phyloP scores from a whole-genome alignment of 306 rosid species.

The Quercus parvula region DNA sequence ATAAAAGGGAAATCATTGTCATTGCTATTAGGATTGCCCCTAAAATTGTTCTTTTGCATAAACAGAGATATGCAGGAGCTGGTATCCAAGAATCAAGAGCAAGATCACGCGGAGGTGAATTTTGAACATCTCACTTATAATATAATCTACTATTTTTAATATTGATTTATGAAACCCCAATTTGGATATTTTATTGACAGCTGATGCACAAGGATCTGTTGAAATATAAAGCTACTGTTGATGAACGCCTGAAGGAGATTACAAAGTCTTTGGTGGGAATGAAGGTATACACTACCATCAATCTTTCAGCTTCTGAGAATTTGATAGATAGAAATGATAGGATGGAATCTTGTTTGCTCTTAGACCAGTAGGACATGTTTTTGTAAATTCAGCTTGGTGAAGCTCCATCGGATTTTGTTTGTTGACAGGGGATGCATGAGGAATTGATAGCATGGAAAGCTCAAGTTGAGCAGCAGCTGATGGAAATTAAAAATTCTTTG shows the following conservation, averaged over 20 bases:
- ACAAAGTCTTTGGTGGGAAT: conserved; percentile 58
- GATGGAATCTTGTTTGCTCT: not conserved
- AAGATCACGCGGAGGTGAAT: conserved; percentile 48
- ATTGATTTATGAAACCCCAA: conserved; percentile 13
- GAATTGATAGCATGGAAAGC: conserved; percentile 66
- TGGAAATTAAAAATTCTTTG: conserved; percentile 49
- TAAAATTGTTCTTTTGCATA: conserved; percentile 31
- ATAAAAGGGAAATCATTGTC: not conserved
- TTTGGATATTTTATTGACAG: conserved; percentile 31
- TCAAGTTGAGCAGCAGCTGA: conserved; percentile 59
- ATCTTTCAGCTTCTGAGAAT: conserved; percentile 7
- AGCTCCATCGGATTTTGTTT: not conserved
- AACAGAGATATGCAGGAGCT: conserved; percentile 73
- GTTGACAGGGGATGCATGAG: conserved; percentile 55
- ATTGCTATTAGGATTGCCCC: conserved; percentile 7
- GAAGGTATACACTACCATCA: conserved; percentile 49
- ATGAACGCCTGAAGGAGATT: conserved; percentile 49
- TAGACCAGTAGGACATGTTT: not conserved
- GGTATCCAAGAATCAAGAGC: conserved; percentile 40
- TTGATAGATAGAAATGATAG: conserved; percentile 1
- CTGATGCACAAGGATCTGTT: conserved; percentile 50
- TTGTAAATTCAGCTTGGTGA: not conserved
- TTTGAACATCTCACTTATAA: conserved; percentile 18
- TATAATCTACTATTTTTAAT: conserved; percentile 6
- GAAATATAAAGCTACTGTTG: conserved; percentile 58